These are phyloP conservation scores for Castanopsis chinensis DNA, from an alignment of 306 rosid species.

Conservation along the genomic window DNA sequence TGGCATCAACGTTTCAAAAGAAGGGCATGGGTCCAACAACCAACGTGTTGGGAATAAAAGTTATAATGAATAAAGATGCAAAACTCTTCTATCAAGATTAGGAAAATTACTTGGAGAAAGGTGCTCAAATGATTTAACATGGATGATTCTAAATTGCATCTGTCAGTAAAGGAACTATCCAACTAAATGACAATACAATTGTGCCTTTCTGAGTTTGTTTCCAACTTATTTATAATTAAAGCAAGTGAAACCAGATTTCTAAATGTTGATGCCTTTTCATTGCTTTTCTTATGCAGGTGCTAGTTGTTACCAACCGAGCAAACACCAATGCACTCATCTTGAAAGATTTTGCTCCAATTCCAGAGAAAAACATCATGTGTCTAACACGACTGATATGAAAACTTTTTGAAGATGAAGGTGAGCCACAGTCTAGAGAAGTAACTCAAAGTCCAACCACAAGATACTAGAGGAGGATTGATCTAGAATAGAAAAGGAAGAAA, in stretches of 20 bases:
- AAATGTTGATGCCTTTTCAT: constrained; percentile 9
- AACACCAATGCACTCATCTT: constrained; percentile 85
- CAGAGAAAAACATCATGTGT: constrained; percentile 76
- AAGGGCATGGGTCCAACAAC: not conserved
- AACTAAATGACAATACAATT: no score
- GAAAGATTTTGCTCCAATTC: constrained; percentile 84
- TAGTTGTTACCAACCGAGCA: constrained; percentile 96
- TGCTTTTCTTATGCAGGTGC: constrained; percentile 44
- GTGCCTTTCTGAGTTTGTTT: no score
- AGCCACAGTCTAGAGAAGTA: no score
- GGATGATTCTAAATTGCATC: no score
- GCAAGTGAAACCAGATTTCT: no score
- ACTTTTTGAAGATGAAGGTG: no score
- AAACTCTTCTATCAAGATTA: not conserved
- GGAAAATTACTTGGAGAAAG: not conserved
- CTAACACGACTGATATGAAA: constrained; percentile 44
- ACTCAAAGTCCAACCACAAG: no score
- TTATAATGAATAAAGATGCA: not conserved
- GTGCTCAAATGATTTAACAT: no score
- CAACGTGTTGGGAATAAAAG: not conserved
- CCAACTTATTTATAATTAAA: no score
- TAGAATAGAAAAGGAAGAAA: no score
- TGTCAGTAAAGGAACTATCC: no score
- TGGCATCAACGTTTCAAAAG: not conserved
- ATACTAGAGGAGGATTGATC: no score